Base-by-base conservation (phyloP, 202 grass and related monocot genomes). In the Cymbopogon flexuosus region DNA sequence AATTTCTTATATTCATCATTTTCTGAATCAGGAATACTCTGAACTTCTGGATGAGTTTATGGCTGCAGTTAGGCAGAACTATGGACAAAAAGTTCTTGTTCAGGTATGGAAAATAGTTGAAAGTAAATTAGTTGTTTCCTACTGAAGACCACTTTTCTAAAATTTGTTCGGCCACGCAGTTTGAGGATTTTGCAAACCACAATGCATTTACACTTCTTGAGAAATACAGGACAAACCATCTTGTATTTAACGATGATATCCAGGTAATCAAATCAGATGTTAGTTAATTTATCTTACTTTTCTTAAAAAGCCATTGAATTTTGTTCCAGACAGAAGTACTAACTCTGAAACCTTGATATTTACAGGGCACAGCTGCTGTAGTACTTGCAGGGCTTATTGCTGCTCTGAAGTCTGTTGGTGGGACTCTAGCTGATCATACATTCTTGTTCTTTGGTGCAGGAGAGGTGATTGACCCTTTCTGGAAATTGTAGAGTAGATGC, bases 241-340 rank as follows among this genome's bases (percentile, higher is more conserved):
- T 97, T 61, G 92, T 93, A 34, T 97, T 97, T 79, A 97, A 94
- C 80, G 95, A 97, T 86, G 95, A 97, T 80, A 97, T 97, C 79
- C 94, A 94, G 94, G 94, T 97, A 80, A 45, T 42, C 18, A 45
- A 68, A 69, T 70, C 35, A 62, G 18, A 73, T 52, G 13, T 34
- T 76, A 77, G 39, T 6, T 79, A 59, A 10, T 72, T 40, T 41
- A 49, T 75, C 15, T 61, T 58, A 47, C 63, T 64, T 18, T 64
- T 19, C 52, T 62, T 22, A 68, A 45, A 24, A 80, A 73, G 37
- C 13, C 1, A 43, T 19, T 69, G 49, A 13, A 63, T 79, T 82
- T 82, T 82, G 23, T 22, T 46, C 62, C 12, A 72, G 3, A 5
- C 37, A 23, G 21, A 1, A 3, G 6, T 71, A 35, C 2, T 59